phyloP scores from a whole-genome alignment of 1,284 basidiomycete genomes.

The Ganoderma boninense region DNA sequence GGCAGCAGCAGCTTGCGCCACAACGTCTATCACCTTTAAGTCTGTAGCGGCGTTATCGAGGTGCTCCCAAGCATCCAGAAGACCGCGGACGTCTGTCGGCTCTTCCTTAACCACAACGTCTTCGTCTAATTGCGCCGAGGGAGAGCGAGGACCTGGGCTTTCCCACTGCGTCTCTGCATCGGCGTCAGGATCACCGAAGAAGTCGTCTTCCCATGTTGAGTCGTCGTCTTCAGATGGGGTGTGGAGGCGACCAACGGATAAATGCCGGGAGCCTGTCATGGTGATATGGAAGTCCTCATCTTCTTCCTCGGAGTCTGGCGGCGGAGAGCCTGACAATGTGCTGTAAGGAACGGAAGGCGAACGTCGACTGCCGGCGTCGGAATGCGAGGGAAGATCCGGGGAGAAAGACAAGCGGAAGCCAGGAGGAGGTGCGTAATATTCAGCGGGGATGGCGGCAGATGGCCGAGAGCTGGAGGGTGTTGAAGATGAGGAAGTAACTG shows the following conservation, averaged over 20 bases:
- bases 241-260: conserved; percentile 35
- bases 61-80: conserved; percentile 73
- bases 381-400: conserved; percentile 28
- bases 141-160: conserved; percentile 66
- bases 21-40: conserved; percentile 48
- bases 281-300: conserved; percentile 45
- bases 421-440: background rate
- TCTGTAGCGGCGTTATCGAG: conserved; percentile 42
- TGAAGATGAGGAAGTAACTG: conserved; percentile 39
- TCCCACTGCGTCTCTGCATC: conserved; percentile 63
- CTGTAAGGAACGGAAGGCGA: conserved; percentile 64
- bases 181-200: conserved; percentile 44
- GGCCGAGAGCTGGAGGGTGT: conserved; percentile 53
- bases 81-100: conserved; percentile 62
- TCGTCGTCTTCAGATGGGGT: conserved; percentile 34
- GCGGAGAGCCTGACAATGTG: conserved; percentile 66
- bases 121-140: conserved; percentile 50
- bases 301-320: conserved; percentile 72
- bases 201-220: conserved; percentile 42
- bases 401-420: conserved; percentile 45
- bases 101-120: conserved; percentile 63
- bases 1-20: conserved; percentile 48
- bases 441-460: conserved; percentile 53
- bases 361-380: conserved; percentile 50
- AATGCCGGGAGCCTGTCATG: conserved; percentile 51